Conservation (phyloP, 768 basidiomycete genomes). For the Suillus tomentosus region DNA sequence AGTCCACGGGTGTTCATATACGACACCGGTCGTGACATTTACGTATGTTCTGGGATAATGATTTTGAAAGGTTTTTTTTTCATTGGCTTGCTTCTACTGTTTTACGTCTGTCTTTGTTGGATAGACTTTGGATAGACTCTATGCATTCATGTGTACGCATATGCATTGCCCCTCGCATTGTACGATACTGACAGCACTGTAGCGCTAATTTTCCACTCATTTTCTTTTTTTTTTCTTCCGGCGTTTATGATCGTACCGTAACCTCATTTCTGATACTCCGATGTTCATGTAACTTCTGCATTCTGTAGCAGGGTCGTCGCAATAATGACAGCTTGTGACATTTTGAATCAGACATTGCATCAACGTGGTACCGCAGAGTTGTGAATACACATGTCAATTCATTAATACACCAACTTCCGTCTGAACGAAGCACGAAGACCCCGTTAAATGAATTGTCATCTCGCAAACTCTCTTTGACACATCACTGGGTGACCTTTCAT, state of each 20-base stretch:
- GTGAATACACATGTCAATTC: conserved; percentile 2
- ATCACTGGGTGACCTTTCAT: neutral
- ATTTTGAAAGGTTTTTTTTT: conserved; percentile 1
- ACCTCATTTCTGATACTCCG: neutral
- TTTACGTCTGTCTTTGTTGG: neutral
- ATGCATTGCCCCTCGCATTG: neutral
- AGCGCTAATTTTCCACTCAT: conserved; percentile 29
- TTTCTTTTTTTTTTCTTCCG: neutral
- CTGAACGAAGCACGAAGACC: conserved; percentile 1
- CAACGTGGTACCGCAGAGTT: neutral
- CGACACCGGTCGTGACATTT: neutral
- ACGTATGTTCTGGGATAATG: neutral
- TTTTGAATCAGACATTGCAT: neutral
- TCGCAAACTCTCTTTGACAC: conserved; percentile 6
- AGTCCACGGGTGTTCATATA: conserved; percentile 12
- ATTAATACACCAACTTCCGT: neutral
- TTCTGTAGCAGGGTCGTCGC: neutral
- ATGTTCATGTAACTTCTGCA: neutral
- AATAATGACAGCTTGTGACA: neutral
- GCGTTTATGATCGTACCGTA: neutral
- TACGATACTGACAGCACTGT: conserved; percentile 19
- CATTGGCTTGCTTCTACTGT: neutral
- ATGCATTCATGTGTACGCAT: conserved; percentile 11
- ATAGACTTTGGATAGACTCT: neutral
- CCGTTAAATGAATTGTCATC: conserved; percentile 1